A percentile compares a stretch with the other conserved stretches of the same genome.
Evolutionary conservation across 768 basidiomycete genomes (phyloP).

Genomic region (Sutorius australiensis): DNA sequence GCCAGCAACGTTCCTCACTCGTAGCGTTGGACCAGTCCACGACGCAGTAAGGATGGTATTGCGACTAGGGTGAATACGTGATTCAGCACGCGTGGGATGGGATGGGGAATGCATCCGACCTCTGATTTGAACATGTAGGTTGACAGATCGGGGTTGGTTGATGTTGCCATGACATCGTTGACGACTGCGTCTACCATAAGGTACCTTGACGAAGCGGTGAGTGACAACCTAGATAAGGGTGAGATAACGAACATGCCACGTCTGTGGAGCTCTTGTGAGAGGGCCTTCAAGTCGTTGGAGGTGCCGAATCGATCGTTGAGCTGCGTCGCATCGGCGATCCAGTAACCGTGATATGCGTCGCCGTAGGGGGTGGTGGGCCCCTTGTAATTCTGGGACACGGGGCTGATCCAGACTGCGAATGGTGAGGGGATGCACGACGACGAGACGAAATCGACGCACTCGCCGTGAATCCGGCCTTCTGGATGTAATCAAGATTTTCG

Average conservation of each 20-base stretch:
- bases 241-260: conserved; percentile 56
- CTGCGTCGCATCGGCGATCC: conserved; percentile 64
- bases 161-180: conserved; percentile 80
- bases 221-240: not conserved
- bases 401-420: conserved; percentile 73
- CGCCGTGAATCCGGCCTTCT: conserved; percentile 78
- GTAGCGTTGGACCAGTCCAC: conserved; percentile 68
- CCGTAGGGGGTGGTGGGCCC: conserved; percentile 71
- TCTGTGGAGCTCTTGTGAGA: conserved; percentile 62
- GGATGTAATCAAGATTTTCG: conserved; percentile 81
- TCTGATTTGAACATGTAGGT: conserved; percentile 64
- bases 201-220: conserved; percentile 40
- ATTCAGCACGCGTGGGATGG: not conserved
- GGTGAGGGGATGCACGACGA: not conserved
- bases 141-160: conserved; percentile 59
- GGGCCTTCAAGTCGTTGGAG: conserved; percentile 63
- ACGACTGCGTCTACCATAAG: conserved; percentile 85
- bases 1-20: conserved; percentile 75
- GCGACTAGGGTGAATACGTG: conserved; percentile 37
- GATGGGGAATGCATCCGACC: conserved; percentile 32
- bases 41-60: conserved; percentile 77
- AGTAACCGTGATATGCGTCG: conserved; percentile 85
- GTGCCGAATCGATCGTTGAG: conserved; percentile 74
- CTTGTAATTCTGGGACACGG: conserved; percentile 73
- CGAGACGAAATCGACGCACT: conserved; percentile 34